These are phyloP conservation scores for Zelonia costaricensis DNA, from an alignment of 208 protist species.

Conservation along the genomic window DNA sequence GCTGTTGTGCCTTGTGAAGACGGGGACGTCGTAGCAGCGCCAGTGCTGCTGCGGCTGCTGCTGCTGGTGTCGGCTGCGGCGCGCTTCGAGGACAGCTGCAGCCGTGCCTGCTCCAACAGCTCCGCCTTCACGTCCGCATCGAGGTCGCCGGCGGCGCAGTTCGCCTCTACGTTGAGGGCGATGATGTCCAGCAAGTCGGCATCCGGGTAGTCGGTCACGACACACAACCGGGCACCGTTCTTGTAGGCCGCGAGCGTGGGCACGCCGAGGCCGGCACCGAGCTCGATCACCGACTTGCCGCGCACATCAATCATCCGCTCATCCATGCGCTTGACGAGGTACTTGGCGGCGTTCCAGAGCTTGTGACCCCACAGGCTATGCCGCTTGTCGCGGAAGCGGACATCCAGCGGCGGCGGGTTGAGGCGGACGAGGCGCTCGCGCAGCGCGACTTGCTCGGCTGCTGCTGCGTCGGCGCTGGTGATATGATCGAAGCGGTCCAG, in stretches of 20 bases:
- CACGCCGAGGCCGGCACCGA: conserved; percentile 86
- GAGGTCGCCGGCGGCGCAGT: conserved; percentile 43
- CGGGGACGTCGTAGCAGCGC: background rate
- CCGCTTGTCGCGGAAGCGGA: conserved; percentile 78
- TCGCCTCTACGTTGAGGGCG: conserved; percentile 66
- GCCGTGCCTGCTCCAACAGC: conserved; percentile 5
- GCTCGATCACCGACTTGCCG: conserved; percentile 78
- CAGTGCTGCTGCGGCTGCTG: no score
- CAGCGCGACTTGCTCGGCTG: background rate
- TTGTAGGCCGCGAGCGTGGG: conserved; percentile 68
- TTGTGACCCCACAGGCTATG: conserved; percentile 89
- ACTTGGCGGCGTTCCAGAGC: conserved; percentile 90
- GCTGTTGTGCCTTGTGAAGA: background rate
- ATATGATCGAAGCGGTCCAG: conserved; percentile 49
- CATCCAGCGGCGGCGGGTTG: conserved; percentile 32
- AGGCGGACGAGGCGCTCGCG: conserved; percentile 21
- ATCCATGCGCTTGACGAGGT: conserved; percentile 88
- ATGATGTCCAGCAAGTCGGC: conserved; percentile 74
- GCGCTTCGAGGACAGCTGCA: conserved; percentile 8
- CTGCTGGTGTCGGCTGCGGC: no score
- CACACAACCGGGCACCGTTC: conserved; percentile 69
- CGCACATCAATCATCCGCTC: conserved; percentile 64
- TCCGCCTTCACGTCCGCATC: conserved; percentile 49
- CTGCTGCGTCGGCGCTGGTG: conserved; percentile 1
- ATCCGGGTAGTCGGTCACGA: conserved; percentile 89